Percentiles rank a stretch among this genome's conserved stretches.
These are phyloP conservation scores for Viola odorata DNA, from an alignment of 345 rosid species.

Conservation along the genomic window DNA sequence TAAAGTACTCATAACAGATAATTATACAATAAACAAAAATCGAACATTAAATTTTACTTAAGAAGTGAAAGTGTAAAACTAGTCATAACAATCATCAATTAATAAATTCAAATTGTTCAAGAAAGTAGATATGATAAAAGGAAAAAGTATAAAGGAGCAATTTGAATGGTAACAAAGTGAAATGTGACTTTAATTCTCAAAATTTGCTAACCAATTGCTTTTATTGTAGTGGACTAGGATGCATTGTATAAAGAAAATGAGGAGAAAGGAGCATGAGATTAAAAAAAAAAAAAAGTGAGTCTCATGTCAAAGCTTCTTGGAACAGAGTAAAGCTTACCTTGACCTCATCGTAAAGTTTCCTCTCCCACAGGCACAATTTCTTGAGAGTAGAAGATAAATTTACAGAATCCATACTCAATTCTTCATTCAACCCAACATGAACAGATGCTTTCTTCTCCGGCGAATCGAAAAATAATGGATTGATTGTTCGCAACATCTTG, in stretches of 20 bases:
- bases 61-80: no score
- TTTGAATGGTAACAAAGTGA: not conserved
- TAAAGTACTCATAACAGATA: no score
- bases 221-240: not conserved
- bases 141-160: not conserved
- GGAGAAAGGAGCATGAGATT: not conserved
- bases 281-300: not conserved
- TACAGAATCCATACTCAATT: slow-evolving; percentile 21
- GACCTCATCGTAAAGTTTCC: slow-evolving; percentile 65
- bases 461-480: slow-evolving; percentile 6
- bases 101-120: no score
- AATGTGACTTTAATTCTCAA: not conserved
- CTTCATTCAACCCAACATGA: slow-evolving; percentile 23
- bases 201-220: not conserved
- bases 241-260: slow-evolving; percentile 3
- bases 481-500: slow-evolving; percentile 27
- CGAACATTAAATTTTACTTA: no score
- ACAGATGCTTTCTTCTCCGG: slow-evolving; percentile 15
- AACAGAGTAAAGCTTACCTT: slow-evolving; percentile 39
- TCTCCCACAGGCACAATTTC: slow-evolving; percentile 65
- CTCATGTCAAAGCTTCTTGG: slow-evolving; percentile 4
- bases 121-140: no score
- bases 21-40: no score
- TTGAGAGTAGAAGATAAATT: slow-evolving; percentile 49
- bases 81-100: no score